Base-by-base conservation (phyloP, 768 basidiomycete genomes). In the Multifurca ochricompacta region DNA sequence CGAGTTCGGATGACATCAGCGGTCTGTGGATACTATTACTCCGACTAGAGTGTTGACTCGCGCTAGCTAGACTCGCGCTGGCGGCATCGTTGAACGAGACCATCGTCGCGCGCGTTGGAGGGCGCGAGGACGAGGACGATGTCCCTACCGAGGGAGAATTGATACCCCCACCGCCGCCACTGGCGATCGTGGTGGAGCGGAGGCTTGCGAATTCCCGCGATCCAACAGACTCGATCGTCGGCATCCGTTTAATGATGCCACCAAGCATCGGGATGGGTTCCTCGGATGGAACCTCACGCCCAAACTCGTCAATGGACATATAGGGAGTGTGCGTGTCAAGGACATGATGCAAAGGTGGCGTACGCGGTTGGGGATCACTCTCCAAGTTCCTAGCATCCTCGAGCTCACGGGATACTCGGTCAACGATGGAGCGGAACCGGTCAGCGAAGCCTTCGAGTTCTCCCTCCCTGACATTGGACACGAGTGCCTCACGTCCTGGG, bases 161-260 rank as follows among this genome's bases (percentile, higher is more conserved):
- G 2, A 35, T 13, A 6, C 18, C 44, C 13, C 37, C 48, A 5
- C n/a, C n/a, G n/a, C 49, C 48, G 11, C 27, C n/a, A n/a, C n/a
- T 21, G 25, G 56, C 39, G 23, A 50, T 40, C 8, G 48, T 47
- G 32, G 31, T 13, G 19, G 57, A 48, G 32, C 56, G 66, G 35
- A 66, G 53, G 53, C 67, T 69, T 59, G 62, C 62, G 23, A 64
- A 66, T 62, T 90, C 87, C 47, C 78, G 75, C 16, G 82, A 85
- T 36, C 85, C 86, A 66, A 88, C 74, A 39, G 80, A 82, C 65
- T 88, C 85, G 57, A 89, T 89, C 27, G 87, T 89, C 18, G 85
- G 82, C 87, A 90, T 87, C 35, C 87, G 83, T 48, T 77, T 74
- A 40, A 89, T 75, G 61, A 73, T 78, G 21, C 77, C 73, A 49